A percentile compares a stretch with the other conserved stretches of the same genome.
These are phyloP conservation scores for Aspergillus taichungensis DNA, from an alignment of 495 filamentous ascomycete genomes.

Conservation along the genomic window DNA sequence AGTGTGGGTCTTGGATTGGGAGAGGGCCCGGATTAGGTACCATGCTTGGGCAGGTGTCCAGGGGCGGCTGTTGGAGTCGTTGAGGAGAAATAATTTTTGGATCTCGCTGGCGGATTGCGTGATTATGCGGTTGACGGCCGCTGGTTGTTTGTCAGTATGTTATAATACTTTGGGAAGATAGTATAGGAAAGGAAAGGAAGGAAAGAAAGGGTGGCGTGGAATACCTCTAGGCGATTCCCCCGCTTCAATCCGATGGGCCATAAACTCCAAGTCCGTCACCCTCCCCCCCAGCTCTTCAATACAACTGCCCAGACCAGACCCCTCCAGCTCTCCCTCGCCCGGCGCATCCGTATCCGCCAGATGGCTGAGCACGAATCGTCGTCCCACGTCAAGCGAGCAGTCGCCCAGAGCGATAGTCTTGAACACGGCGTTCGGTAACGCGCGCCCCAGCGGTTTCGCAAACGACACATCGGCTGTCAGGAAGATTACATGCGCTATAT, in stretches of 20 bases:
- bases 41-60: slow-evolving; percentile 86
- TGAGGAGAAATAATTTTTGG: slow-evolving; percentile 80
- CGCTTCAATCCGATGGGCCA: slow-evolving; percentile 80
- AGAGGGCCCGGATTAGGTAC: slow-evolving; percentile 71
- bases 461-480: slow-evolving; percentile 88
- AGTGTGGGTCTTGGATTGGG: slow-evolving; percentile 38
- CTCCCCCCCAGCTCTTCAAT: slow-evolving; percentile 80
- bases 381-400: slow-evolving; percentile 75
- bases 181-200: too few species aligned
- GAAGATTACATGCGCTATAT: slow-evolving; percentile 93
- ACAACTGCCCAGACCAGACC: slow-evolving; percentile 66
- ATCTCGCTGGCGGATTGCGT: slow-evolving; percentile 83
- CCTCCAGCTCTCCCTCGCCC: slow-evolving; percentile 29
- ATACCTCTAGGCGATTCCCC: slow-evolving; percentile 70
- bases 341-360: slow-evolving; percentile 44
- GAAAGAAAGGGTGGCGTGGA: slow-evolving; percentile 2
- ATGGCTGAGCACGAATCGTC: slow-evolving; percentile 81
- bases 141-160: slow-evolving; percentile 23
- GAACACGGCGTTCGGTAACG: slow-evolving; percentile 86
- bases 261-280: slow-evolving; percentile 86
- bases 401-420: slow-evolving; percentile 77
- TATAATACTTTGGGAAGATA: not conserved
- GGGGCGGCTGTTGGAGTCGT: slow-evolving; percentile 30
- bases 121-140: slow-evolving; percentile 84
- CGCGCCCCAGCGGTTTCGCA: slow-evolving; percentile 77